Evolutionary conservation across 345 rosid genomes (phyloP).

Genomic region (Mallotus nudiflorus): DNA sequence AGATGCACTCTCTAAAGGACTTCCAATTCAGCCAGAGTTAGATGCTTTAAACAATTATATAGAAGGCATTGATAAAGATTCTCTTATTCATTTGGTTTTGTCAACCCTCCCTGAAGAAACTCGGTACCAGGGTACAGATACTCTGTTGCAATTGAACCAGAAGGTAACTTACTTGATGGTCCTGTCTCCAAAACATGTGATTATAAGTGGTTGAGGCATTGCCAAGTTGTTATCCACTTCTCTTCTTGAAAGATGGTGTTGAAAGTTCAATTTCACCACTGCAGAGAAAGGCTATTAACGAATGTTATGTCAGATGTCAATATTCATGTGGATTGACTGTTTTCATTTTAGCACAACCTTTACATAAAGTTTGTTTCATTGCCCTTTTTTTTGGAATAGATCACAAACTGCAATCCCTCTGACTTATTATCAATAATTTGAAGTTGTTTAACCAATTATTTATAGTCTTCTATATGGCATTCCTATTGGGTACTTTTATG

Average conservation of each 20-base stretch:
- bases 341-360: slow-evolving; percentile 1
- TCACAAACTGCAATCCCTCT: neutral
- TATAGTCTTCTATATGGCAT: neutral
- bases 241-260: neutral
- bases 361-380: neutral
- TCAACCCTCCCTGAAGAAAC: slow-evolving; percentile 93
- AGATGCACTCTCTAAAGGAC: slow-evolving; percentile 86
- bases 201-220: neutral
- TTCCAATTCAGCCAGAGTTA: slow-evolving; percentile 81
- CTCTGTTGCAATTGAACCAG: slow-evolving; percentile 66
- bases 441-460: neutral
- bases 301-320: neutral
- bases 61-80: slow-evolving; percentile 70
- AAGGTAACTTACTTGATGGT: slow-evolving; percentile 47
- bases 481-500: neutral
- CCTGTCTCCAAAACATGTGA: neutral
- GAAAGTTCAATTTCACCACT: neutral
- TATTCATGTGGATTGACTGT: neutral
- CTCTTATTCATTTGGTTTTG: slow-evolving; percentile 69
- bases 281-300: neutral
- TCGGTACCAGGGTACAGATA: slow-evolving; percentile 65
- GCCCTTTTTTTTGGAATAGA: neutral
- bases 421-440: neutral
- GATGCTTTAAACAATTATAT: slow-evolving; percentile 57
- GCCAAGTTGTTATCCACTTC: neutral